Evolutionary conservation across 2,329 filamentous ascomycete genomes (phyloP).

Genomic region (Pyrenophora tritici-repentis): DNA sequence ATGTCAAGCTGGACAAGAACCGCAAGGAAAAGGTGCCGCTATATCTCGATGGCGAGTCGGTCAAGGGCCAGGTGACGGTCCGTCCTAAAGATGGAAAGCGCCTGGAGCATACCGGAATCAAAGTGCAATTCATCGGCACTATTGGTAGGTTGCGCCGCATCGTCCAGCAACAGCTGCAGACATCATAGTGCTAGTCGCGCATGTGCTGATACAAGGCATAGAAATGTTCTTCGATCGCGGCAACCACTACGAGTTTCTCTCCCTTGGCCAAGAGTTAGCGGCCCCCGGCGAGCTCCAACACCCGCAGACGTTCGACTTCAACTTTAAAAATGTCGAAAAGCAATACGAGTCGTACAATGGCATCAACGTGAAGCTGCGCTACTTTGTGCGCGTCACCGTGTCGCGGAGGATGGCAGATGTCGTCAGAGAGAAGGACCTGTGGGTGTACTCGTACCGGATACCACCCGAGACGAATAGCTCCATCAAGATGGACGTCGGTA

Average conservation of each 20-base stretch:
- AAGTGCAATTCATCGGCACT: conserved; percentile 98
- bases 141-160: conserved; percentile 67
- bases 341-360: conserved; percentile 99
- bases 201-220: conserved; percentile 46
- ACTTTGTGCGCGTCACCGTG: conserved; percentile 96
- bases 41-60: conserved; percentile 97
- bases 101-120: conserved; percentile 97
- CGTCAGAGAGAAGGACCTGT: conserved; percentile 97
- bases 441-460: conserved; percentile 98
- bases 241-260: conserved; percentile 99
- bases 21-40: conserved; percentile 94
- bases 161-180: no score
- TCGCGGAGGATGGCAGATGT: conserved; percentile 97
- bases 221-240: conserved; percentile 99
- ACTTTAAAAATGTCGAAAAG: conserved; percentile 99
- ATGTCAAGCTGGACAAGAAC: conserved; percentile 98
- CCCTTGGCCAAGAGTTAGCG: conserved; percentile 92
- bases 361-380: conserved; percentile 98
- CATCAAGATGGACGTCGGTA: conserved; percentile 99
- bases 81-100: conserved; percentile 97
- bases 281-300: conserved; percentile 97
- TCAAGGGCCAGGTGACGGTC: conserved; percentile 94
- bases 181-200: not conserved
- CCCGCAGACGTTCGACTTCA: conserved; percentile 98
- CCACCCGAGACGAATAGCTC: conserved; percentile 97